Evolutionary conservation across 1,284 basidiomycete genomes (phyloP).

Genomic region (Papiliotrema flavescens): DNA sequence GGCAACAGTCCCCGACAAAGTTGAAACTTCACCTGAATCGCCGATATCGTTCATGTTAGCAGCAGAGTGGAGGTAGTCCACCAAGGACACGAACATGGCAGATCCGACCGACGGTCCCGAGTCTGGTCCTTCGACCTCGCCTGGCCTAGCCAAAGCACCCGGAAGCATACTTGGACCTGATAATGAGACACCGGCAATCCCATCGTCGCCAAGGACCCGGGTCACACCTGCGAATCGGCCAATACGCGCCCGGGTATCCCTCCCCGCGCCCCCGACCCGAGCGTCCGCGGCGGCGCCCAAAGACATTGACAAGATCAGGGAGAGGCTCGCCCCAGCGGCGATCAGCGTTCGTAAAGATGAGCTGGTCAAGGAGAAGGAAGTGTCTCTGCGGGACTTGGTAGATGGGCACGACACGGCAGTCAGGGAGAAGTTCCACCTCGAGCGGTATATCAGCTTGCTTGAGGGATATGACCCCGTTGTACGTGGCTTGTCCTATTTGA

Average conservation of each 20-base stretch:
- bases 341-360: constrained; percentile 41
- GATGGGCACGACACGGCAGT: constrained; percentile 73
- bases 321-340: constrained; percentile 24
- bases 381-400: constrained; percentile 58
- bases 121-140: background rate
- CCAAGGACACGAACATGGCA: constrained; percentile 8
- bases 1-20: too few relatives aligned
- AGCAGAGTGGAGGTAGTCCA: constrained; percentile 33
- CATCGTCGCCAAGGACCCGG: background rate
- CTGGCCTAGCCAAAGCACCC: background rate
- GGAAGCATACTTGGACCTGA: background rate
- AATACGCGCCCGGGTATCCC: background rate
- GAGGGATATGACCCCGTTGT: constrained; percentile 68
- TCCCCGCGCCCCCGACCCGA: background rate
- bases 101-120: background rate
- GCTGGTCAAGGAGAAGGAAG: constrained; percentile 59
- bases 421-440: constrained; percentile 79
- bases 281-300: constrained; percentile 4
- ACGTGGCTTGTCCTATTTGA: too few relatives aligned
- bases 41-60: background rate
- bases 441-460: constrained; percentile 69
- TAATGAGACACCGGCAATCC: background rate
- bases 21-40: too few relatives aligned
- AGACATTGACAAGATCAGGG: constrained; percentile 23
- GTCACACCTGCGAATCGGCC: background rate